Base-by-base conservation (phyloP, 805 yeast genomes). In the Wickerhamiella allomyrinae region DNA sequence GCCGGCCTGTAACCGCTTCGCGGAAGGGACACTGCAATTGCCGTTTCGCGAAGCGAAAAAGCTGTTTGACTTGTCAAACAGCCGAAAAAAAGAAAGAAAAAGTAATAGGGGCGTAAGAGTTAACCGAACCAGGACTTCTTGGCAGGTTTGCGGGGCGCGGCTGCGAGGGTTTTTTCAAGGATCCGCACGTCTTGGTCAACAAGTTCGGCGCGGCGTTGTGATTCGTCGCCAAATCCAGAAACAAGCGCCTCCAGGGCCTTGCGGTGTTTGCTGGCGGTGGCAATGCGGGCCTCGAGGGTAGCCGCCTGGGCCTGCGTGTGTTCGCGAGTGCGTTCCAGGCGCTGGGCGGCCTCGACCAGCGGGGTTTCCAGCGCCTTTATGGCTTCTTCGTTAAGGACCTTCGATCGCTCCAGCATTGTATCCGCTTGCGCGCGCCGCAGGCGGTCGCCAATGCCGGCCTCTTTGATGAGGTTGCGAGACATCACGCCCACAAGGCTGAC, bases 121-220 rank as follows among this genome's bases (percentile, higher is more conserved):
- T n/a, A n/a, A n/a, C n/a, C n/a, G n/a, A n/a, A n/a, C n/a, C n/a
- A n/a, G n/a, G n/a, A n/a, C n/a, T n/a, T n/a, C n/a, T n/a, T n/a
- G n/a, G n/a, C n/a, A n/a, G n/a, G n/a, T n/a, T n/a, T n/a, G 34
- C 24, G 24, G 8, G 9, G 8, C 8, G 24, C 24, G 8, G 24
- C 24, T 9, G 8, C 8, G 3, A 17, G 17, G 6, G 31, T 27
- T 17, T 27, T 14, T 54, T 85, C 95, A 35, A 85, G 57, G 1
- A 82, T 74, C 37, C 94, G 60, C 15, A 86, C 59, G 40, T 77
- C 76, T 48, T 79, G 80, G 57, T 85, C 94, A 2, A 82, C 53
- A 13, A 69, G 46, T 55, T 85, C 95, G 0, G 84, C 76, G 49
- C 74, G 15, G 29, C 33, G 25, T 29, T 50, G 53, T 21, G 46